A percentile compares a stretch with the other conserved stretches of the same genome.
phyloP scores from a whole-genome alignment of 257 asterid genomes.

The Forsythia viridissima region DNA sequence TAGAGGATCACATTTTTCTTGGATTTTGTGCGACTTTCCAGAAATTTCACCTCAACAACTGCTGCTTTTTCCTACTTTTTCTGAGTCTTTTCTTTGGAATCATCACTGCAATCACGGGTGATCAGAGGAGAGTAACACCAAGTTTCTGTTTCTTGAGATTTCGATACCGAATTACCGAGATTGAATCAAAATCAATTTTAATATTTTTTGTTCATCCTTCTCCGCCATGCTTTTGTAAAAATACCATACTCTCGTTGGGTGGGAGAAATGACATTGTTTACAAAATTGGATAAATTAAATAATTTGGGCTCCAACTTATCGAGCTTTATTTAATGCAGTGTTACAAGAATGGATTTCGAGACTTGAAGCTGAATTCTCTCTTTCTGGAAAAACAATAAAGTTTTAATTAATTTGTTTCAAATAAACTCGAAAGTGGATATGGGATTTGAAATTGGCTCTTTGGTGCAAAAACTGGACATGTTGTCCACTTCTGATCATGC shows the following conservation, averaged over 20 bases:
- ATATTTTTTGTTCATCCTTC: background rate
- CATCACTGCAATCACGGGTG: background rate
- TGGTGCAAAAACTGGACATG: constrained; percentile 13
- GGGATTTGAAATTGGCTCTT: constrained; percentile 15
- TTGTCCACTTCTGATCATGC: constrained; percentile 36
- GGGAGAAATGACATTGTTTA: background rate
- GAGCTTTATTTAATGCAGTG: background rate
- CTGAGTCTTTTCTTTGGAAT: background rate
- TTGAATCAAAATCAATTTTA: background rate
- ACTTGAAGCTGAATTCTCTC: background rate
- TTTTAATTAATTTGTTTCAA: background rate
- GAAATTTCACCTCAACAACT: background rate
- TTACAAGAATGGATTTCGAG: background rate
- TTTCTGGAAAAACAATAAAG: background rate
- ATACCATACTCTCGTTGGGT: background rate
- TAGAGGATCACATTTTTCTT: constrained; percentile 1
- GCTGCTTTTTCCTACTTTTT: background rate
- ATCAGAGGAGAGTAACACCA: background rate
- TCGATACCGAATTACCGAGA: background rate
- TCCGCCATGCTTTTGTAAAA: background rate
- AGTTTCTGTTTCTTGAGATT: background rate
- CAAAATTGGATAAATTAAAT: background rate
- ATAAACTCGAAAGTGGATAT: background rate
- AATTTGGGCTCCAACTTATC: background rate
- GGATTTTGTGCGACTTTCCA: background rate